Conservation (phyloP, 768 basidiomycete genomes). For the Auriscalpium orientale region DNA sequence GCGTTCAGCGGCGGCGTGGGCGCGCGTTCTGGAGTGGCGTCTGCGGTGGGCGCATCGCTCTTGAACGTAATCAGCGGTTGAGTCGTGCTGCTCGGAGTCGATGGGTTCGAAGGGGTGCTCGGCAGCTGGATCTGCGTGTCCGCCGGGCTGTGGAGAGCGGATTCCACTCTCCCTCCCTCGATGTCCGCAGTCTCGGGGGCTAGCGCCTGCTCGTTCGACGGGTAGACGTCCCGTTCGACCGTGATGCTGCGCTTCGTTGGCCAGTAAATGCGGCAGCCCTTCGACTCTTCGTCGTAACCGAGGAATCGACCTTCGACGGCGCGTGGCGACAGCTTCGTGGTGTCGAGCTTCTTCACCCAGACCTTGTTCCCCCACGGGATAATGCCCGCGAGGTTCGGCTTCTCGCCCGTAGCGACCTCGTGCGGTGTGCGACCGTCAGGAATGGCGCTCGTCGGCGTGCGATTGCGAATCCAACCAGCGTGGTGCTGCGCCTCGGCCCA, state of each 20-base stretch:
- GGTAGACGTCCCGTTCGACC: constrained; percentile 20
- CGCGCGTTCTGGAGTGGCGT: too few species aligned
- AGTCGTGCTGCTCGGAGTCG: too few species aligned
- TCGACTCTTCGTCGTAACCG: constrained; percentile 25
- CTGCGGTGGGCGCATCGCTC: too few species aligned
- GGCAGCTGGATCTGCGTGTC: too few species aligned
- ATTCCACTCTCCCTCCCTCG: too few species aligned
- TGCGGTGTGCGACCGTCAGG: constrained; percentile 19
- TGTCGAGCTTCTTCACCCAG: constrained; percentile 9
- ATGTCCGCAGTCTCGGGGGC: too few species aligned
- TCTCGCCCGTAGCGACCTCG: constrained; percentile 15
- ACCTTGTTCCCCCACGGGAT: constrained; percentile 5
- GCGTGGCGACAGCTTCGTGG: constrained; percentile 9
- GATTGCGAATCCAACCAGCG: constrained; percentile 17
- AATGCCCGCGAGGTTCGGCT: constrained; percentile 19
- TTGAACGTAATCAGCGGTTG: too few species aligned
- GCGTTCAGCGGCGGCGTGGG: background rate
- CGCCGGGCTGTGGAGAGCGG: too few species aligned
- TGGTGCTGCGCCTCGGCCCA: constrained; percentile 21
- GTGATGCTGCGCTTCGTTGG: constrained; percentile 17
- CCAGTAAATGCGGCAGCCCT: constrained; percentile 30
- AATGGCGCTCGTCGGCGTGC: constrained; percentile 15
- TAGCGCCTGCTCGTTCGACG: too few species aligned
- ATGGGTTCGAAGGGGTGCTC: too few species aligned
- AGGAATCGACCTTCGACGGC: constrained; percentile 21